Base-by-base conservation (phyloP, 179 eudicot species). In the Monotropa hypopitys region DNA sequence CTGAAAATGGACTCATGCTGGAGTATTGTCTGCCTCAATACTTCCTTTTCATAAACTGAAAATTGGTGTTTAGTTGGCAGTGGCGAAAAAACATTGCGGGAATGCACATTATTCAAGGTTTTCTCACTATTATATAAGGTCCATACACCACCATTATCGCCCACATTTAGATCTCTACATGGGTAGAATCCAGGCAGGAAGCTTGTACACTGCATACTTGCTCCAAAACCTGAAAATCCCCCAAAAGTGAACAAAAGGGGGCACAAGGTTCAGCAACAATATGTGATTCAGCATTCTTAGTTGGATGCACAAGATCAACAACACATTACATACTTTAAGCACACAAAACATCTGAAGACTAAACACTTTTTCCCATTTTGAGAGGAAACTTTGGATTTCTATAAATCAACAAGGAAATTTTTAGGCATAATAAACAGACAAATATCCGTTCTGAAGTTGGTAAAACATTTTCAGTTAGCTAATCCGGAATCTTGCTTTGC, bases 1-100 rank as follows among this genome's bases (percentile, higher is more conserved):
- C 86, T 79, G 79, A 86, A 84, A 26, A 80, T 71, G 53, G 76
- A 82, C 50, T 86, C 86, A 8, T 86, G 88, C 75, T 72, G 82
- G 57, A 83, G 83, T 50, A 86, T 86, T 30, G 79, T 74, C 76
- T 76, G 80, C 77, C 82, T 80, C 74, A 83, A 4, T 62, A 81
- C 20, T 75, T 86, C 82, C 81, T 81, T 85, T 26, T 81, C 75
- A 79, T 81, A 66, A 7, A 45, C 45, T 76, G 77, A 62, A 57
- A 78, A 59, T 42, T 72, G 84, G 32, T 82, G 78, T 42, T 12
- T 15, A 57, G 13, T 62, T 32, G 56, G 56, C 47, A 80, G 54
- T 18, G 79, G 78, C 51, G 40, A 45, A 13, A 56, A 68, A 32
- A 51, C 59, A 76, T 63, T 77, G 74, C 50, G 75, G 23, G 78